Evolutionary conservation across 164 flowering plant species (phyloP), one percentile per base, ranked within the genome.

Genomic region (Nelumbo lutea): DNA sequence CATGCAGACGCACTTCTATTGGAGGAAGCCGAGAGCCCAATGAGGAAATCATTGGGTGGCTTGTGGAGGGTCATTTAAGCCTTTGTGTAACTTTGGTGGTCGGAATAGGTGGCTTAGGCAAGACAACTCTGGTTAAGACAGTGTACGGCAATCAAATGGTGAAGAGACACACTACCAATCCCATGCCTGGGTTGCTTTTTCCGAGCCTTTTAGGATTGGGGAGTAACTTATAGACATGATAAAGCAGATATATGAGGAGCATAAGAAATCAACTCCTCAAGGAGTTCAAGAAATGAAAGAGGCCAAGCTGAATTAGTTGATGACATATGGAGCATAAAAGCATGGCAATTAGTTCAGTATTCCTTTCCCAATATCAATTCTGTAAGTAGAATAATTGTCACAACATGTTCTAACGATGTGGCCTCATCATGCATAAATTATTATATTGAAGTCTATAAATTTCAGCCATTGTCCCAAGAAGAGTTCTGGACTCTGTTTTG

Each of bases 331-430:
- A 55, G 40, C 27, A 45, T 61, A 40, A 14, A 71, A 3, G 65
- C 10, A 3, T 79, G 82, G 82, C 67, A 70, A 43, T 61, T 62
- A 44, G 2, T 78, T 6, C 61, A 71, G 50, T 42, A 43, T 10
- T 61, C 71, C 0, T 56, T 78, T 4, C 80, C 78, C 0, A 50
- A 68, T 44, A 55, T 56, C n/a, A n/a, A 48, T 0, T 43, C 47
- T 41, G 71, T 68, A 5, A 72, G 81, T 66, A 53, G 78, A 5
- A 42, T 78, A 7, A 5, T 78, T 44, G 51, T 78, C 68, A 78
- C 81, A 11, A 72, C 81, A 9, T 78, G 74, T 2, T 55, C 46
- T 15, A 8, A 15, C 6, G 76, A 71, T 4, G 40, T 69, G 0
- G 76, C 81, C 8, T 13, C 38, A 1, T 51, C 10, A 6, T 5